Percentiles rank a stretch among this genome's conserved stretches.
These are phyloP conservation scores for Phytophthora brassicae DNA, from an alignment of 352 stramenopile genomes.

Conservation along the genomic window DNA sequence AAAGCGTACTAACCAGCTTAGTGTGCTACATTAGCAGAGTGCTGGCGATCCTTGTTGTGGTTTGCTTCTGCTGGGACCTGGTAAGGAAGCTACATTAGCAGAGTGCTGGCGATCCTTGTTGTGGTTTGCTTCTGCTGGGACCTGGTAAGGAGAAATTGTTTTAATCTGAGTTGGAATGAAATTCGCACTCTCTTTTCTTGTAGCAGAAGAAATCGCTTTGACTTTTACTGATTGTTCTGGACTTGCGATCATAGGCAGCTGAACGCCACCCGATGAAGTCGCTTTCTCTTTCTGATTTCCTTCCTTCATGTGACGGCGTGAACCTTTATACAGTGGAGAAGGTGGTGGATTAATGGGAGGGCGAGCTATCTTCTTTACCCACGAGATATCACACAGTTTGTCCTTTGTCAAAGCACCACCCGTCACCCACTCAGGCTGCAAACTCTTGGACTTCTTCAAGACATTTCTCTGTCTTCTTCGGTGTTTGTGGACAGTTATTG, in stretches of 20 bases:
- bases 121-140: slow-evolving; percentile 1
- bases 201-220: background rate
- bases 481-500: background rate
- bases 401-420: slow-evolving; percentile 30
- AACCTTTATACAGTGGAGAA: slow-evolving; percentile 10
- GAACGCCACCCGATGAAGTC: slow-evolving; percentile 6
- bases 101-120: background rate
- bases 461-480: slow-evolving; percentile 9
- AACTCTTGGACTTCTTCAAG: slow-evolving; percentile 16
- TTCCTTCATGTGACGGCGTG: slow-evolving; percentile 14
- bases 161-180: background rate
- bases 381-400: slow-evolving; percentile 33
- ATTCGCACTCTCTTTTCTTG: slow-evolving; percentile 5
- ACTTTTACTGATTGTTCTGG: background rate
- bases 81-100: slow-evolving; percentile 10
- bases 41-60: background rate
- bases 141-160: slow-evolving; percentile 7
- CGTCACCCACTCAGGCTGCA: slow-evolving; percentile 29
- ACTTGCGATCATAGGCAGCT: slow-evolving; percentile 18
- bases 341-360: slow-evolving; percentile 5
- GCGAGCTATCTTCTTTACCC: slow-evolving; percentile 28
- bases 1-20: background rate
- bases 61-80: slow-evolving; percentile 3
- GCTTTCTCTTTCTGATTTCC: slow-evolving; percentile 27
- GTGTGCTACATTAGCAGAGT: slow-evolving; percentile 1